These are phyloP conservation scores for Leishmania gerbilli DNA, from an alignment of 208 protist species.

Conservation along the genomic window DNA sequence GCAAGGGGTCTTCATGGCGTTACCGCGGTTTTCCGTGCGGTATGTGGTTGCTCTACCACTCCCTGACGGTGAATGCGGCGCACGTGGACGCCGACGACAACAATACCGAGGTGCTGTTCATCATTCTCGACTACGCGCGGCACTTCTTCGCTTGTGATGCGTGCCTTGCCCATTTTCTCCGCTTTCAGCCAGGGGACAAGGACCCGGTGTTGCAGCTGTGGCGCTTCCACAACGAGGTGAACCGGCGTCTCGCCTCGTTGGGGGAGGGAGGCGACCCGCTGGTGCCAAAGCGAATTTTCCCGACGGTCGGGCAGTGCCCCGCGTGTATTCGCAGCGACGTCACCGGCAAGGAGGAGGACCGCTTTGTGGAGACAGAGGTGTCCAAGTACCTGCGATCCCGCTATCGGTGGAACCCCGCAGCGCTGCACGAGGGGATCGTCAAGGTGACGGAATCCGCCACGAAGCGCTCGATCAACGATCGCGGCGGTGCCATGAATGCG, in stretches of 20 bases:
- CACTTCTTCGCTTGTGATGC: constrained; percentile 64
- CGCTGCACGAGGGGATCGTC: constrained; percentile 5
- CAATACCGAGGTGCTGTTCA: constrained; percentile 25
- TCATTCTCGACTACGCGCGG: constrained; percentile 61
- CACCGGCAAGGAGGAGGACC: neutral
- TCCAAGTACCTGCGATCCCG: constrained; percentile 22
- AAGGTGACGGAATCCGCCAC: neutral
- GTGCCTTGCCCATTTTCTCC: constrained; percentile 64
- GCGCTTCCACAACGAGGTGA: constrained; percentile 77
- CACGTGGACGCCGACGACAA: neutral
- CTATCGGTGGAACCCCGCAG: constrained; percentile 46
- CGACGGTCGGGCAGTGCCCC: constrained; percentile 30
- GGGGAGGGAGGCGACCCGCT: constrained; percentile 45
- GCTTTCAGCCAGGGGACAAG: constrained; percentile 34
- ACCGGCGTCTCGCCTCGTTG: constrained; percentile 40
- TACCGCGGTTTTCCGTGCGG: constrained; percentile 76
- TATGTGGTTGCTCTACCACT: constrained; percentile 78
- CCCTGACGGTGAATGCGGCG: constrained; percentile 41
- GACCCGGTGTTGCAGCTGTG: constrained; percentile 62
- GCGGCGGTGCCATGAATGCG: neutral
- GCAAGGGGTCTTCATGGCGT: constrained; percentile 52
- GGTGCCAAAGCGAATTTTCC: constrained; percentile 70
- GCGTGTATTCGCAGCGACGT: constrained; percentile 26
- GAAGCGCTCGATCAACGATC: neutral
- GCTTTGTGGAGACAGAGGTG: constrained; percentile 18